A percentile compares a stretch with the other conserved stretches of the same genome.
Conservation (phyloP, 2,329 filamentous ascomycete species). For the Juglanconis sp. region DNA sequence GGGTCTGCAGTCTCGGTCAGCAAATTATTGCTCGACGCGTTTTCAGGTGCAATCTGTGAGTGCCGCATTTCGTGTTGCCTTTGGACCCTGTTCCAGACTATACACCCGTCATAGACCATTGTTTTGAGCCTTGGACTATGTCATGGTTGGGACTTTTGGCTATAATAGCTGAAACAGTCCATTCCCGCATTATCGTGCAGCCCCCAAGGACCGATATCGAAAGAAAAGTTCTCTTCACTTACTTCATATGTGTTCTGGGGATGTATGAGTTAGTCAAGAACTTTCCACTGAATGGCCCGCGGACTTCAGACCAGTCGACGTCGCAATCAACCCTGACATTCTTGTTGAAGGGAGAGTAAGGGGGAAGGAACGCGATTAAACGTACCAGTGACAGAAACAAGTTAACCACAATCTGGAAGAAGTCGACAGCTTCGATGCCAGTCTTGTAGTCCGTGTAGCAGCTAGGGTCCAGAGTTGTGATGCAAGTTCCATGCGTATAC, state of each 20-base stretch:
- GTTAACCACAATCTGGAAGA: constrained; percentile 15
- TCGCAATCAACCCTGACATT: too few species aligned
- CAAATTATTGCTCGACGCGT: background rate
- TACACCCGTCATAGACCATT: too few species aligned
- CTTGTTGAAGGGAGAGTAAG: background rate
- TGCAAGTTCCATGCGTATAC: constrained; percentile 15
- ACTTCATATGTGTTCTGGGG: constrained; percentile 14
- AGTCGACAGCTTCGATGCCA: constrained; percentile 15
- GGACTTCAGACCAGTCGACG: too few species aligned
- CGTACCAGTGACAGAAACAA: constrained; percentile 12
- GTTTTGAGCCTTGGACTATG: too few species aligned
- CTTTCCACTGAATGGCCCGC: background rate
- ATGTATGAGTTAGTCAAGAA: background rate
- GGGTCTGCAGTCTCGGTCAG: constrained; percentile 1
- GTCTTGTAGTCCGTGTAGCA: constrained; percentile 13
- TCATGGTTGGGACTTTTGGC: too few species aligned
- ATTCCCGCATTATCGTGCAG: too few species aligned
- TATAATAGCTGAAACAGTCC: too few species aligned
- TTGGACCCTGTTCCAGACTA: too few species aligned
- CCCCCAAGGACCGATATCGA: too few species aligned
- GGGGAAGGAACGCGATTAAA: background rate
- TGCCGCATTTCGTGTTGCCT: background rate
- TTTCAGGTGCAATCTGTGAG: background rate
- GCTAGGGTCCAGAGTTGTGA: constrained; percentile 13
- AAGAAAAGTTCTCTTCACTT: background rate